Percentiles rank a stretch among this genome's conserved stretches.
Conservation (phyloP, 148 eudicot species). For the Cornus suecica region DNA sequence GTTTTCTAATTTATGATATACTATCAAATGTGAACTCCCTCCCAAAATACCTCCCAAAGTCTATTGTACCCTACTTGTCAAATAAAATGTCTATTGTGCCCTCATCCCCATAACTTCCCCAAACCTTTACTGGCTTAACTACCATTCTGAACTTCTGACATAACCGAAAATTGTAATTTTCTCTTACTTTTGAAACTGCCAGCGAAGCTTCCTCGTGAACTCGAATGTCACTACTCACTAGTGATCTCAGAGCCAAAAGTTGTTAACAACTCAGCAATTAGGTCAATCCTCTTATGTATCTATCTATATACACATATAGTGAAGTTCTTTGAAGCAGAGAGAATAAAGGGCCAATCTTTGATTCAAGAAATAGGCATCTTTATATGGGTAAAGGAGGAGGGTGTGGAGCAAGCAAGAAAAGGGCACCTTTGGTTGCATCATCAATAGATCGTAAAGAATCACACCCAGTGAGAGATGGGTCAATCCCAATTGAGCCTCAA, state of each 20-base stretch:
- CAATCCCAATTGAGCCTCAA: slow-evolving; percentile 14
- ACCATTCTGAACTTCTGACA: no score
- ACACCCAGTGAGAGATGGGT: slow-evolving; percentile 12
- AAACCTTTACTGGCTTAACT: no score
- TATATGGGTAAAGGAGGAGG: slow-evolving; percentile 97
- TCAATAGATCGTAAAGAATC: slow-evolving; percentile 17
- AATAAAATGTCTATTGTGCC: no score
- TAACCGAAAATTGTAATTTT: no score
- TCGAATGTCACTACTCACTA: not conserved
- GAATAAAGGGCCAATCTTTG: not conserved
- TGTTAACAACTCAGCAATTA: not conserved
- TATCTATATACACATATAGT: no score
- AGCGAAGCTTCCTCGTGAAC: slow-evolving; percentile 15
- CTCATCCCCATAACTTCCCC: no score
- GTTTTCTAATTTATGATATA: no score
- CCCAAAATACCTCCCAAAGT: no score
- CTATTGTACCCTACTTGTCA: no score
- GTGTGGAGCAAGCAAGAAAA: slow-evolving; percentile 74
- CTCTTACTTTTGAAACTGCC: not conserved
- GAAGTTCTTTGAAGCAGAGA: not conserved
- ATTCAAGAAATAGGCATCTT: not conserved
- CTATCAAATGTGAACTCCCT: no score
- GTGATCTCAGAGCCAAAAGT: not conserved
- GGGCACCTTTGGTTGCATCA: slow-evolving; percentile 22
- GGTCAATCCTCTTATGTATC: slow-evolving; percentile 3